These are phyloP conservation scores for Nannochloris sp. DNA, from an alignment of 139 green algal genomes.

Conservation along the genomic window DNA sequence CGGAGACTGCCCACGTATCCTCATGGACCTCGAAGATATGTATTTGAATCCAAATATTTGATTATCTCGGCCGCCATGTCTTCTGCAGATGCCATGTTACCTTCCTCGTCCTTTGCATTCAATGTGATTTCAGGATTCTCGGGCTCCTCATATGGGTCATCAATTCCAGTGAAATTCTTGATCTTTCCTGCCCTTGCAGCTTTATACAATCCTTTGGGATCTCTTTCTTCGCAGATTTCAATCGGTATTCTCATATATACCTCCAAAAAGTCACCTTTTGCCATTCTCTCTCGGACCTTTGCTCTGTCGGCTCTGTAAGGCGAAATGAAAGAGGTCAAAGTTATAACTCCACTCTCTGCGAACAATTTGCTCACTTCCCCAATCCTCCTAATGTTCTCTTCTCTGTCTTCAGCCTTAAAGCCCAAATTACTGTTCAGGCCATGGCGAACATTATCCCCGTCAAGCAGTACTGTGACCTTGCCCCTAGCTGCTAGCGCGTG, in stretches of 20 bases:
- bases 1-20: background rate
- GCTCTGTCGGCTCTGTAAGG: constrained; percentile 76
- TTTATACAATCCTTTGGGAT: constrained; percentile 96
- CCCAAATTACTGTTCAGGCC: constrained; percentile 89
- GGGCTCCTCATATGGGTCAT: constrained; percentile 73
- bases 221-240: constrained; percentile 78
- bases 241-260: constrained; percentile 89
- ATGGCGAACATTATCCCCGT: constrained; percentile 92
- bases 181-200: constrained; percentile 80
- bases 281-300: constrained; percentile 47
- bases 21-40: constrained; percentile 26
- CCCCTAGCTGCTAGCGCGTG: constrained; percentile 62
- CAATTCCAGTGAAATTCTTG: constrained; percentile 76
- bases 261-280: constrained; percentile 69
- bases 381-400: constrained; percentile 92
- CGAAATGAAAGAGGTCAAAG: constrained; percentile 88
- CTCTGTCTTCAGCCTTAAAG: constrained; percentile 68
- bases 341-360: constrained; percentile 78
- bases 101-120: constrained; percentile 48
- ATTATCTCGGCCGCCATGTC: constrained; percentile 56
- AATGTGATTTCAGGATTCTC: constrained; percentile 67
- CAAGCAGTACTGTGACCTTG: constrained; percentile 68
- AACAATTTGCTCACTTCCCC: constrained; percentile 91
- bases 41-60: constrained; percentile 43
- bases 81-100: constrained; percentile 44